Percentiles rank a stretch among this genome's conserved stretches.
Evolutionary conservation across 2,329 filamentous ascomycete species (phyloP).

Genomic region (Trichoderma polysporum): DNA sequence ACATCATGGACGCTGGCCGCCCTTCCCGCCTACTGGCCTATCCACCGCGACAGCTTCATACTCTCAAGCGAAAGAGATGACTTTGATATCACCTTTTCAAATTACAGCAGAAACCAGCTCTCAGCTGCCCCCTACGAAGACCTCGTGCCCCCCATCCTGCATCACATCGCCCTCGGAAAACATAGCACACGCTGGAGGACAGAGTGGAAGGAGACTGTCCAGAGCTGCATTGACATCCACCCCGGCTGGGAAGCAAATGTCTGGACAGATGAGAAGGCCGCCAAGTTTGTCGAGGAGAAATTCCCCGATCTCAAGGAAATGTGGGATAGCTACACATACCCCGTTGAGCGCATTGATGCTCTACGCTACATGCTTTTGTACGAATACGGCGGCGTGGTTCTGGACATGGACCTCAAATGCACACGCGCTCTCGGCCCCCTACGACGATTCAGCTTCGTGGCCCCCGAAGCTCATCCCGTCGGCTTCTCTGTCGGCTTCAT

Average conservation of each 20-base stretch:
- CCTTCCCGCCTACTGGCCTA: slow-evolving; percentile 31
- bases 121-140: slow-evolving; percentile 32
- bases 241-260: slow-evolving; percentile 34
- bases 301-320: slow-evolving; percentile 38
- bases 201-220: slow-evolving; percentile 33
- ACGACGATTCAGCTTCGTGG: slow-evolving; percentile 42
- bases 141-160: slow-evolving; percentile 36
- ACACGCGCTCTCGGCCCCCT: slow-evolving; percentile 40
- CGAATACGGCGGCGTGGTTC: slow-evolving; percentile 36
- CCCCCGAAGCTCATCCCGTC: slow-evolving; percentile 40
- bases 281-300: slow-evolving; percentile 24
- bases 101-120: slow-evolving; percentile 33
- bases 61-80: slow-evolving; percentile 30
- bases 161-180: slow-evolving; percentile 34
- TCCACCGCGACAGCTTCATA: slow-evolving; percentile 29
- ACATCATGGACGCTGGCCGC: slow-evolving; percentile 33
- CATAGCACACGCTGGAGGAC: slow-evolving; percentile 25
- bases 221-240: slow-evolving; percentile 36
- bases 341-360: slow-evolving; percentile 68
- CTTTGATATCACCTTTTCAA: slow-evolving; percentile 37
- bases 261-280: slow-evolving; percentile 27
- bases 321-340: slow-evolving; percentile 57
- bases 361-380: slow-evolving; percentile 57
- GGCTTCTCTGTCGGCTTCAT: slow-evolving; percentile 45
- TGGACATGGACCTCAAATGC: slow-evolving; percentile 36